Evolutionary conservation across 306 rosid genomes (phyloP).

Genomic region (Acacia confusa): DNA sequence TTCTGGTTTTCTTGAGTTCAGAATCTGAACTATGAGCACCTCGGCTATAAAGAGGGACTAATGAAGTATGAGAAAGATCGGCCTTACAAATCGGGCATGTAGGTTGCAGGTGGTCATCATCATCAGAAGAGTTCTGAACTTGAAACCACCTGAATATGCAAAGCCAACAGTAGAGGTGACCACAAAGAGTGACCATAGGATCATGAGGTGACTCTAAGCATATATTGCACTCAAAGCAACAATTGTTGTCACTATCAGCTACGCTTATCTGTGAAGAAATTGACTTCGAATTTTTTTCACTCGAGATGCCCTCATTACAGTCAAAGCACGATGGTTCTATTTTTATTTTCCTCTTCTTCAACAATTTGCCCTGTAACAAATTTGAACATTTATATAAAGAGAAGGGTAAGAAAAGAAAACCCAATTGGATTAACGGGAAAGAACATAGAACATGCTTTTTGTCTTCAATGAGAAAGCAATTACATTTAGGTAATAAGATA

Average conservation of each 20-base stretch:
- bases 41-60: constrained; percentile 92
- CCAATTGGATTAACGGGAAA: neutral
- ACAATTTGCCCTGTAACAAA: constrained; percentile 35
- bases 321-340: constrained; percentile 52
- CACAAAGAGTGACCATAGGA: constrained; percentile 92
- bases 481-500: neutral
- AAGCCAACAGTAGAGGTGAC: constrained; percentile 93
- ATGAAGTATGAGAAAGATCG: constrained; percentile 53
- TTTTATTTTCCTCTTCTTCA: constrained; percentile 42
- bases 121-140: constrained; percentile 46
- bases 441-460: neutral
- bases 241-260: constrained; percentile 42
- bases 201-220: constrained; percentile 84
- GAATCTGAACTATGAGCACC: constrained; percentile 55
- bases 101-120: constrained; percentile 43
- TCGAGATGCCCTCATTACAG: constrained; percentile 44
- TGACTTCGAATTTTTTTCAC: constrained; percentile 55
- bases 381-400: neutral
- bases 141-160: constrained; percentile 91
- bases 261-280: constrained; percentile 34
- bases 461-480: neutral
- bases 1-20: constrained; percentile 49
- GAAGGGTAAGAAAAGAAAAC: neutral
- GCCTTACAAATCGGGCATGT: constrained; percentile 91
- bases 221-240: constrained; percentile 86